Percentiles rank a stretch among this genome's conserved stretches.
phyloP scores from a whole-genome alignment of 768 basidiomycete genomes.

The Harrya chromipes region DNA sequence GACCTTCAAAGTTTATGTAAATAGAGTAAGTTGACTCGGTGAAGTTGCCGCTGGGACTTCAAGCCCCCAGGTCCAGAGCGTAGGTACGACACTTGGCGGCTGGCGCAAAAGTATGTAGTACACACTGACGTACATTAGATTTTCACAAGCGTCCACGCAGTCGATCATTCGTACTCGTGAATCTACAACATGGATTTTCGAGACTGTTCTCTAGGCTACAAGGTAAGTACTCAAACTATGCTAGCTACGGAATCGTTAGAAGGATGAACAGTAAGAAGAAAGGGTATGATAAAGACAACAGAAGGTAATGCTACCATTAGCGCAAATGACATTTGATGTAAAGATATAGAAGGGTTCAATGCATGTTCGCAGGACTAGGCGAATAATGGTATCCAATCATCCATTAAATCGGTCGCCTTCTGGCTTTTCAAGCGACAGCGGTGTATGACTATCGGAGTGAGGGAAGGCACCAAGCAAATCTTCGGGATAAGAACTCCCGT shows the following conservation, averaged over 20 bases:
- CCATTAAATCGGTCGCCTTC: background rate
- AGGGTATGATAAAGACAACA: background rate
- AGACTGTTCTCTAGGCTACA: too few species aligned
- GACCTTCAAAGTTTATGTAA: too few species aligned
- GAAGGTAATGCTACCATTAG: background rate
- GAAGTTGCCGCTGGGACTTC: too few species aligned
- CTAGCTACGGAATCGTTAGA: background rate
- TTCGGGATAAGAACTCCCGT: background rate
- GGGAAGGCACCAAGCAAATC: background rate
- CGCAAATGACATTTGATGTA: background rate
- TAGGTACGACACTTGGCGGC: too few species aligned
- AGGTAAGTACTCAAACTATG: background rate
- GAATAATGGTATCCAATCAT: slow-evolving; percentile 1
- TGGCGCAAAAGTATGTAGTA: too few species aligned
- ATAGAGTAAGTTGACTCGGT: too few species aligned
- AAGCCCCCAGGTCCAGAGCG: too few species aligned
- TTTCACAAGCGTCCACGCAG: too few species aligned
- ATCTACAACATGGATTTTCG: background rate
- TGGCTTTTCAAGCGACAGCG: slow-evolving; percentile 2
- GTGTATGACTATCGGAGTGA: slow-evolving; percentile 3
- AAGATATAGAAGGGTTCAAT: background rate
- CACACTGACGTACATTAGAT: too few species aligned
- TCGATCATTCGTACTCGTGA: too few species aligned
- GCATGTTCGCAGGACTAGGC: background rate
- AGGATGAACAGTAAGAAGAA: background rate